These are phyloP conservation scores for Cyberlindnera xishuangbannaensis DNA, from an alignment of 805 yeast genomes.

Conservation along the genomic window DNA sequence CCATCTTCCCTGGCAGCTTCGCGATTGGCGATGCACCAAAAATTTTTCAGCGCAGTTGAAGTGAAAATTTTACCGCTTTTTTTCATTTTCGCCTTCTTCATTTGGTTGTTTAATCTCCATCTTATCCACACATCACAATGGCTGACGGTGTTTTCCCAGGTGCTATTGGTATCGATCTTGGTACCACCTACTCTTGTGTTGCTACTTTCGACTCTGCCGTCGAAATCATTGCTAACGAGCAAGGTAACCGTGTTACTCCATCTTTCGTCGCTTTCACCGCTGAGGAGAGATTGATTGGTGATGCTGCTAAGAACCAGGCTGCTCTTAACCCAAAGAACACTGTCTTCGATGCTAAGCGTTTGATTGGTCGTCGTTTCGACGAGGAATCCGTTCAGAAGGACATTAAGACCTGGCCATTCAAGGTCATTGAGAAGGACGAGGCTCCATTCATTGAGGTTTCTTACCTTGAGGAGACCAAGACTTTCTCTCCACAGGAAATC, in stretches of 20 bases:
- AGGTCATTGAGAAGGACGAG: slow-evolving; percentile 57
- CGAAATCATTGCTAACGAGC: slow-evolving; percentile 77
- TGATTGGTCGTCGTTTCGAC: slow-evolving; percentile 75
- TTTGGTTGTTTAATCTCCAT: slow-evolving; percentile 4
- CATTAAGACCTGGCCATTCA: slow-evolving; percentile 87
- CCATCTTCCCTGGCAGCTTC: too few relatives aligned
- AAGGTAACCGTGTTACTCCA: slow-evolving; percentile 83
- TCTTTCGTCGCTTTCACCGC: slow-evolving; percentile 77
- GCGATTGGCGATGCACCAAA: slow-evolving; percentile 6
- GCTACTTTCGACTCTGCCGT: slow-evolving; percentile 74
- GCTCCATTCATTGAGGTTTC: slow-evolving; percentile 67
- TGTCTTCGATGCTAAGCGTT: slow-evolving; percentile 78
- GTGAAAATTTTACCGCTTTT: slow-evolving; percentile 21
- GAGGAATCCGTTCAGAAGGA: slow-evolving; percentile 79
- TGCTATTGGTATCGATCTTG: slow-evolving; percentile 98
- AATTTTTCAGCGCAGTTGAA: slow-evolving; percentile 15
- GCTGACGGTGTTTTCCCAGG: slow-evolving; percentile 99
- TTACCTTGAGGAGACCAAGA: slow-evolving; percentile 62
- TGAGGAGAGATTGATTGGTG: slow-evolving; percentile 76
- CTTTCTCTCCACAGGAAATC: slow-evolving; percentile 65
- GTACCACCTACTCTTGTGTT: slow-evolving; percentile 81
- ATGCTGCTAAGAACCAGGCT: slow-evolving; percentile 80
- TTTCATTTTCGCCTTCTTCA: slow-evolving; percentile 8
- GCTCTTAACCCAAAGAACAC: slow-evolving; percentile 75
- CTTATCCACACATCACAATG: slow-evolving; percentile 39